Base-by-base conservation (phyloP, 139 green algal species). In the Coelastrella sp. region DNA sequence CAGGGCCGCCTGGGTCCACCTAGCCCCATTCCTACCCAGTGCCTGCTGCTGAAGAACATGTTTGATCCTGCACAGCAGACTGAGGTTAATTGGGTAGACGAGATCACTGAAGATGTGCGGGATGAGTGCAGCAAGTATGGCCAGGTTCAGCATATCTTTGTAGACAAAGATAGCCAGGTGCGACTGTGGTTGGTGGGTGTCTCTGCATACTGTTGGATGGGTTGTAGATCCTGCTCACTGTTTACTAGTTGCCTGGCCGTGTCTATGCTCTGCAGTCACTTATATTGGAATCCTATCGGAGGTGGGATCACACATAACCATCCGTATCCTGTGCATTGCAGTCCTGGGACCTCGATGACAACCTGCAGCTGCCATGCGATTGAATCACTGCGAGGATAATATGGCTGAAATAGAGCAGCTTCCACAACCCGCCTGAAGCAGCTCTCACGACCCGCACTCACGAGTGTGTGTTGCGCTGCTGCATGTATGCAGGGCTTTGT, bases 41-140 rank as follows among this genome's bases (percentile, higher is more conserved):
- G 97, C 90, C 81, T 99, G 59, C 94, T 99, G 85, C 93, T 99
- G 73, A 99, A 99, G 90, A 99, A 99, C 94, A 98, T 99, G 95
- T 99, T 99, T 89, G 92, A 97, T 90, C 94, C 97, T 5, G 80
- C 64, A 54, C 90, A 96, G 90, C 95, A 94, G 91, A 94, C 93
- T 60, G 96, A 99, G 95, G 60, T 87, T 59, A 94, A 96, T 58
- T 99, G 98, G 98, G 93, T 96, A 5, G 64, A 95, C n/a, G 98
- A 99, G 79, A 98, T 99, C 57, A 92, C 90, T 6, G 91, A 95
- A 59, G 98, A 99, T 71, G 96, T 99, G 65, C 91, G 90, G 83
- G 95, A 97, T 7, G 97, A 99, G 93, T 98, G 96, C 92, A 90
- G 90, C 88, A 99, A 99, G 93, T 99, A 96, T 94, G 98, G 98